Conservation (phyloP, 108 stramenopile species). For the Fistulifera solaris region DNA sequence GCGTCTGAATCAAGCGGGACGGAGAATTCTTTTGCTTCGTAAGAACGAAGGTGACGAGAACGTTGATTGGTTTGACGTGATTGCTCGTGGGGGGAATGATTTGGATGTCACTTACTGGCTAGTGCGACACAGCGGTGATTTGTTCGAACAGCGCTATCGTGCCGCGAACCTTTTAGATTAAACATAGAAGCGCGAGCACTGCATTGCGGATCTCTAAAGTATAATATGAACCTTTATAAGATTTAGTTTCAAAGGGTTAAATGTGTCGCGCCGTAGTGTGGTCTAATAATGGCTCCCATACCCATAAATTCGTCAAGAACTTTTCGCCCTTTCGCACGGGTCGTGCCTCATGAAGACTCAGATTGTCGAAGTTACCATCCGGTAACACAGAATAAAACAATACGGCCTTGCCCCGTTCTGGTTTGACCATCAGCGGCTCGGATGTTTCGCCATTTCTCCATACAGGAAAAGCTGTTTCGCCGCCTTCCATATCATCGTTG, state of each 20-base stretch:
- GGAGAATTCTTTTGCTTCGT: neutral
- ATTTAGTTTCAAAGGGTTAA: neutral
- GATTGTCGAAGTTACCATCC: slow-evolving; percentile 75
- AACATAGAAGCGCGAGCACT: no score
- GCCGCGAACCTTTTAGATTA: no score
- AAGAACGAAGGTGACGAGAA: neutral
- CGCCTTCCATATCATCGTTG: slow-evolving; percentile 45
- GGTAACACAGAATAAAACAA: slow-evolving; percentile 34
- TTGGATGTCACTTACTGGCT: slow-evolving; percentile 10
- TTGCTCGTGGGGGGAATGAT: neutral
- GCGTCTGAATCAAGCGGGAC: slow-evolving; percentile 5
- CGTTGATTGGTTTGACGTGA: slow-evolving; percentile 1
- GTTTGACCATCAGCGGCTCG: slow-evolving; percentile 23
- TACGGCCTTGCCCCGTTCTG: slow-evolving; percentile 41
- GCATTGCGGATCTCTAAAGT: no score
- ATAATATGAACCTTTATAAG: no score
- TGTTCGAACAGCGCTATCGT: neutral
- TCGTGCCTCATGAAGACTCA: slow-evolving; percentile 45
- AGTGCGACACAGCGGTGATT: slow-evolving; percentile 4
- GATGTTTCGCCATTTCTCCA: slow-evolving; percentile 36
- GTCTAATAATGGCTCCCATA: slow-evolving; percentile 20
- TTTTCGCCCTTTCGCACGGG: slow-evolving; percentile 53
- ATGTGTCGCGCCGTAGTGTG: slow-evolving; percentile 1
- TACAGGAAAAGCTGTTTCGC: slow-evolving; percentile 45
- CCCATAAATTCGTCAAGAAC: slow-evolving; percentile 21